A percentile compares a stretch with the other conserved stretches of the same genome.
phyloP scores from a whole-genome alignment of 768 basidiomycete genomes.

The Solioccasus polychromus region DNA sequence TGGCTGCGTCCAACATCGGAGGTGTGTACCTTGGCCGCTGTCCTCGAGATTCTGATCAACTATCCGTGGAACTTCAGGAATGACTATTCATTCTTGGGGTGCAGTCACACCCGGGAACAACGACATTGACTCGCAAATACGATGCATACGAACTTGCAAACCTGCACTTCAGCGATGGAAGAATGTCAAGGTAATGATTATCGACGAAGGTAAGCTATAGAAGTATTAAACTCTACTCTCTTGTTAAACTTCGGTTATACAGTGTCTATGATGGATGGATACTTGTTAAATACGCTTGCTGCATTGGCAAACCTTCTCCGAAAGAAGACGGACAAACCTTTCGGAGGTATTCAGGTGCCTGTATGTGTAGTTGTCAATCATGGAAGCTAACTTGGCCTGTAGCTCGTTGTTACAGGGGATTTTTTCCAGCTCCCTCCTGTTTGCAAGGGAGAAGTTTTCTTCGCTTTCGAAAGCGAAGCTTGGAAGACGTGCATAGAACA shows the following conservation, averaged over 20 bases:
- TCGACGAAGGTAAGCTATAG: constrained; percentile 55
- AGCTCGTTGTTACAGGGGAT: constrained; percentile 56
- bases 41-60: background rate
- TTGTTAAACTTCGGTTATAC: background rate
- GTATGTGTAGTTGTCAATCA: background rate
- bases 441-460: constrained; percentile 45
- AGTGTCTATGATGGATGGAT: constrained; percentile 74
- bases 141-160: constrained; percentile 49
- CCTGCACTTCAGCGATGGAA: constrained; percentile 58
- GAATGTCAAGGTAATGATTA: constrained; percentile 53
- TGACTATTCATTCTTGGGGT: constrained; percentile 60
- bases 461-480: constrained; percentile 61
- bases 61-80: constrained; percentile 34
- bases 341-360: constrained; percentile 64
- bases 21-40: constrained; percentile 9
- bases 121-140: constrained; percentile 43
- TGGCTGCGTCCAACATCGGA: constrained; percentile 53
- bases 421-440: constrained; percentile 62
- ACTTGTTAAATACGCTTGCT: constrained; percentile 57
- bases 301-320: constrained; percentile 50
- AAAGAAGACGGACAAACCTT: constrained; percentile 48
- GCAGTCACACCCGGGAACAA: constrained; percentile 50
- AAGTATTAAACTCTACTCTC: background rate
- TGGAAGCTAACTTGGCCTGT: background rate
- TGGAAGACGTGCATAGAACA: constrained; percentile 45